Conservation (phyloP, 306 rosid species). For the Lathyrus sativus region DNA sequence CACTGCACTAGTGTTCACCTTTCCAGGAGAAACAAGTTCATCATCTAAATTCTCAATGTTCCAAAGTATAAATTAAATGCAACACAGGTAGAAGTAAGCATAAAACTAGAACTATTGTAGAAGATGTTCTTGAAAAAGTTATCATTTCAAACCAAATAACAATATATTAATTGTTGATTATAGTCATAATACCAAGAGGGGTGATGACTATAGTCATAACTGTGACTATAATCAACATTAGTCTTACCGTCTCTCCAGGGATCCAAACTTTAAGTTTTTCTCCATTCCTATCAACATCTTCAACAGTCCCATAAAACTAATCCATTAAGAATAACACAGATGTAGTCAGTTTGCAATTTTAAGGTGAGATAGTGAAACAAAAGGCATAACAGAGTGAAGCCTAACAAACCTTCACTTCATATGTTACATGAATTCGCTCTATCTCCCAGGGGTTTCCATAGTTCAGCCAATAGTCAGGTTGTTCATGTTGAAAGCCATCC, state of each 20-base stretch:
- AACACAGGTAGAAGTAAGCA: constrained; percentile 27
- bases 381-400: constrained; percentile 31
- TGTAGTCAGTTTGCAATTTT: constrained; percentile 40
- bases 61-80: constrained; percentile 31
- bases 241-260: constrained; percentile 72
- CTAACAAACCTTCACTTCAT: constrained; percentile 67
- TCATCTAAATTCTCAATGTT: constrained; percentile 30
- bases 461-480: constrained; percentile 79
- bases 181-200: neutral
- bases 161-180: constrained; percentile 14
- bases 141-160: constrained; percentile 33
- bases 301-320: constrained; percentile 66
- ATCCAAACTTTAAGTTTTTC: constrained; percentile 52
- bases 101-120: constrained; percentile 17
- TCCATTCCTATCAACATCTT: constrained; percentile 56
- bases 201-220: neutral
- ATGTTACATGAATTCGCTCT: constrained; percentile 69
- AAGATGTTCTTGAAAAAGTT: constrained; percentile 24
- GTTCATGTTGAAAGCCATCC: constrained; percentile 77
- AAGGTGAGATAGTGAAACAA: constrained; percentile 31
- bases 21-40: constrained; percentile 19
- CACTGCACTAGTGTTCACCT: constrained; percentile 24
- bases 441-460: constrained; percentile 87
- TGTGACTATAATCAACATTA: neutral
- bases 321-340: constrained; percentile 41